Base-by-base conservation (phyloP, 2,329 filamentous ascomycete species). In the Uncinocarpus reesii region DNA sequence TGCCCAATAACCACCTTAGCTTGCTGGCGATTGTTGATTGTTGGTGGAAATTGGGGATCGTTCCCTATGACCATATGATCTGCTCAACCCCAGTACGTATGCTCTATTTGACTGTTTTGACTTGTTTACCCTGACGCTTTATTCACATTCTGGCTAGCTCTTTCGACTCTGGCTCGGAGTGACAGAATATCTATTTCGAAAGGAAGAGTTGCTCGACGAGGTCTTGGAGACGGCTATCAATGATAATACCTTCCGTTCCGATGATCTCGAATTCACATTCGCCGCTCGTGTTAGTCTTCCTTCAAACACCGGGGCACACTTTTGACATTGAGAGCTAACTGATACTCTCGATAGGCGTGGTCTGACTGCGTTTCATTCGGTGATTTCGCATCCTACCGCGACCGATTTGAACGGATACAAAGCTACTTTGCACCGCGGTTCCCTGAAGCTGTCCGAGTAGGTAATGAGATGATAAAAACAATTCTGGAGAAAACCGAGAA, bases 51-150 rank as follows among this genome's bases (percentile, higher is more conserved):
- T 76, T 96, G 38, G 84, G 81, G 28, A 98, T 95, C 59, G 84
- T 93, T 41, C 92, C 92, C 0, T 98, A 98, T 66, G 90, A 98
- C 67, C 93, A 98, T 72, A 98, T 98, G 89, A 93, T 98, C 57
- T 98, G 92, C 71, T 95, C 88, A 47, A 98, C 92, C 32, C 92
- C 92, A 42, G 78, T 81, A 61, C 63, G 76, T 40, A 7, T 6
- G 11, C 10, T 23, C 11, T 26, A 2, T 4, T 70, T 21, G 8
- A n/a, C n/a, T n/a, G n/a, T n/a, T n/a, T n/a, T n/a, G n/a, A n/a
- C n/a, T n/a, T n/a, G n/a, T n/a, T n/a, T n/a, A n/a, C n/a, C n/a
- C n/a, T 34, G 29, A 13, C 31, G 29, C n/a, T 35, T 46, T 21
- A 23, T 10, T 46, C 15, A 41, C 40, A 18, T 7, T 42, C 10